Base-by-base conservation (phyloP, 768 basidiomycete genomes). In the Lactifluus rugatus region DNA sequence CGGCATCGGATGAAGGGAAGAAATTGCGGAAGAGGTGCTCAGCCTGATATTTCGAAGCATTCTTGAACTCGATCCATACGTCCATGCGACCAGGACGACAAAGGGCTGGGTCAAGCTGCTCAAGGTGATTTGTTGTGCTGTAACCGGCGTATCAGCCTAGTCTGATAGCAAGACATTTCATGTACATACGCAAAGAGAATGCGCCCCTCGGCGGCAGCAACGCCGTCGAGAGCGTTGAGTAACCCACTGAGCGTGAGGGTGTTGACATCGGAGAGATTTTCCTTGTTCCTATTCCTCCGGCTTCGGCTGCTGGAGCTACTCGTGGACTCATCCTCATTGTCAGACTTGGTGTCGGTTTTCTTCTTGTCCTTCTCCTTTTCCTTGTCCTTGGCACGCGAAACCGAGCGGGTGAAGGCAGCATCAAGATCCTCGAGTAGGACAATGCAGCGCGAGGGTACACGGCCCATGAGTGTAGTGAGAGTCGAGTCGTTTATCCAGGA, bases 61-160 rank as follows among this genome's bases (percentile, higher is more conserved):
- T 84, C 75, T 84, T 87, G 76, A 94, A 94, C 70, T 92, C 88
- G 47, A 94, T 79, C 84, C 89, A 90, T 8, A 95, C 88, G 66
- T 94, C 93, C 87, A 90, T 89, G 28, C 88, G 85, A 17, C 93
- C 93, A 5, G 93, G 90, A 53, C 93, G 85, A n/a, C 85, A 88
- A 11, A 95, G 81, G 0, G 93, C 93, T 4, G 91, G 89, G 65
- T 95, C 93, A 1, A 95, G 79, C 34, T 86, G 81, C 65, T 93
- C 89, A n/a, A 93, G 75, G 66, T 94, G 92, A 70, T 94, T 94
- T 11, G 89, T 92, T 17, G 89, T 92, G 0, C 89, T 90, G 63
- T 14, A 42, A 44, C 17, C 16, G 21, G 58, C 31, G 64, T 54
- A 23, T 56, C 16, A 17, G 58, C 17, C 47, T 28, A 17, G 14